phyloP scores from a whole-genome alignment of 805 yeast species.

The Wickerhamomyces chaumierensis region DNA sequence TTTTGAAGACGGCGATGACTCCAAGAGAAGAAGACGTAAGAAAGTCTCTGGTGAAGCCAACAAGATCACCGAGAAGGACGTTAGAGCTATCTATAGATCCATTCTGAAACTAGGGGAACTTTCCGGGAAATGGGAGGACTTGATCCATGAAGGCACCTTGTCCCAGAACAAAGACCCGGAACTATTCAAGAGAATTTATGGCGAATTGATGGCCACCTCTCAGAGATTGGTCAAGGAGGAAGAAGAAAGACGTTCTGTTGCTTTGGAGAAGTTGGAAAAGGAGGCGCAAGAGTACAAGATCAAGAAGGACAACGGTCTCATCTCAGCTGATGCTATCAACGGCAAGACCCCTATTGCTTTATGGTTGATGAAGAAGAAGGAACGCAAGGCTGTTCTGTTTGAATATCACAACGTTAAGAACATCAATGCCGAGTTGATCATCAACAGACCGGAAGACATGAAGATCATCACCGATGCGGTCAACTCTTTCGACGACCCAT shows the following conservation, averaged over 20 bases:
- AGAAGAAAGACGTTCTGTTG: slow-evolving; percentile 47
- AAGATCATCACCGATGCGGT: slow-evolving; percentile 45
- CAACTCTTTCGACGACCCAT: slow-evolving; percentile 47
- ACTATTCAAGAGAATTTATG: slow-evolving; percentile 59
- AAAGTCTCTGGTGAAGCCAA: slow-evolving; percentile 28
- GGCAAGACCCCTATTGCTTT: slow-evolving; percentile 36
- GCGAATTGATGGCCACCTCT: slow-evolving; percentile 58
- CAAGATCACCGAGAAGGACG: slow-evolving; percentile 70
- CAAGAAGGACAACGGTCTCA: slow-evolving; percentile 25
- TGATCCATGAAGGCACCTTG: slow-evolving; percentile 82
- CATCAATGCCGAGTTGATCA: slow-evolving; percentile 79
- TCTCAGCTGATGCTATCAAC: slow-evolving; percentile 14
- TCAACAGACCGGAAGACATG: slow-evolving; percentile 82
- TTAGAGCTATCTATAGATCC: slow-evolving; percentile 76
- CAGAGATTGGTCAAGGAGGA: slow-evolving; percentile 51
- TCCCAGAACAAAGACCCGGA: slow-evolving; percentile 79
- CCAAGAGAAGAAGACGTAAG: slow-evolving; percentile 22
- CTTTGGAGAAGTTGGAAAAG: slow-evolving; percentile 46
- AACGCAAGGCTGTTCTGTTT: slow-evolving; percentile 81
- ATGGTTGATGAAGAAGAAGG: slow-evolving; percentile 60
- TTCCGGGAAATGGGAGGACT: slow-evolving; percentile 64
- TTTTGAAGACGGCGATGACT: slow-evolving; percentile 24
- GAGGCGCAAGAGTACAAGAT: slow-evolving; percentile 47
- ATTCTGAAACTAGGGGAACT: slow-evolving; percentile 77
- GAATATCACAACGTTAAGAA: slow-evolving; percentile 82